Conservation (phyloP, 352 stramenopile genomes). For the Paralagenidium karlingii region DNA sequence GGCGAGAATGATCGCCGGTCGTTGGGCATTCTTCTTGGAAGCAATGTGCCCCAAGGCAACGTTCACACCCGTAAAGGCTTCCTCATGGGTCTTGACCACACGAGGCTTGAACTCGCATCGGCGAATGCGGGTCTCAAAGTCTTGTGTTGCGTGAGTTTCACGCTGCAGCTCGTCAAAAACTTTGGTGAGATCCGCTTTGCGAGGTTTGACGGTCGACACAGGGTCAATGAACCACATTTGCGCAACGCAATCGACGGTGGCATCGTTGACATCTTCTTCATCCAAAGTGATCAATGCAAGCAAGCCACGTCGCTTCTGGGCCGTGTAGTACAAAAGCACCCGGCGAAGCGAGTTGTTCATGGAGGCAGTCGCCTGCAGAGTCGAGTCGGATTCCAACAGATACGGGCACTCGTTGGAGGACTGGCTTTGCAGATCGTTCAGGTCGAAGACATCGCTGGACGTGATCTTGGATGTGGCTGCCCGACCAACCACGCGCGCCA, state of each 20-base stretch:
- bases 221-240: conserved; percentile 70
- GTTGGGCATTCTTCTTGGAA: conserved; percentile 66
- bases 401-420: conserved; percentile 53
- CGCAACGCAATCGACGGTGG: too few relatives aligned
- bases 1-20: conserved; percentile 83
- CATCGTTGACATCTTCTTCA: conserved; percentile 27
- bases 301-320: conserved; percentile 42
- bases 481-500: too few relatives aligned
- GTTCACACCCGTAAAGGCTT: conserved; percentile 81
- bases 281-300: too few relatives aligned
- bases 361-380: conserved; percentile 7
- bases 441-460: conserved; percentile 48
- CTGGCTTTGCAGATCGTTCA: conserved; percentile 61
- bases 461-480: too few relatives aligned
- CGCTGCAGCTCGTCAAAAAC: conserved; percentile 36
- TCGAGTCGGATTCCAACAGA: conserved; percentile 22
- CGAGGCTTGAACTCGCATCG: conserved; percentile 35
- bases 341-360: conserved; percentile 19
- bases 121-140: conserved; percentile 7
- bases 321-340: conserved; percentile 56
- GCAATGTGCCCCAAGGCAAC: conserved; percentile 67
- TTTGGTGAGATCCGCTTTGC: conserved; percentile 30
- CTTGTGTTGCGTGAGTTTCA: conserved; percentile 12
- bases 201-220: conserved; percentile 30
- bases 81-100: conserved; percentile 67